Percentiles rank a stretch among this genome's conserved stretches.
Evolutionary conservation across 164 flowering plant species (phyloP).

Genomic region (Berberis thunbergii): DNA sequence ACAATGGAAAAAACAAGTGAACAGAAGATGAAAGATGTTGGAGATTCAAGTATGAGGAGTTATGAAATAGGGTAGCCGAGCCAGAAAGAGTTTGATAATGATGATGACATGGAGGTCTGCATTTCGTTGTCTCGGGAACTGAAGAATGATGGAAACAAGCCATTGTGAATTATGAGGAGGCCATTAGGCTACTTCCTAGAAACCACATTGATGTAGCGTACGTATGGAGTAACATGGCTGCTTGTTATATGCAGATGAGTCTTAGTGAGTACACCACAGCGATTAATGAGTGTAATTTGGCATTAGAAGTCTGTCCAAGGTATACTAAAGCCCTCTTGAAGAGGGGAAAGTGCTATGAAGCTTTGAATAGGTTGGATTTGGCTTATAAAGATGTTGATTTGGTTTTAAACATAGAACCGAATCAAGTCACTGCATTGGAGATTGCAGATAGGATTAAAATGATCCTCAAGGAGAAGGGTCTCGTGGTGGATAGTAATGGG

Average conservation of each 20-base stretch:
- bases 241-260: conserved; percentile 65
- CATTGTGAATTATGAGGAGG: conserved; percentile 70
- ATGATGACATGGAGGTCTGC: too few relatives aligned
- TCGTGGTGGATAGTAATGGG: conserved; percentile 4
- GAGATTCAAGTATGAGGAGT: too few relatives aligned
- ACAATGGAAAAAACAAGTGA: too few relatives aligned
- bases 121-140: too few relatives aligned
- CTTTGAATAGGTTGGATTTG: conserved; percentile 55
- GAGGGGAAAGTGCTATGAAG: conserved; percentile 80
- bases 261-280: conserved; percentile 34
- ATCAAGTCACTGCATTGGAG: conserved; percentile 23
- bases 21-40: too few relatives aligned
- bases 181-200: conserved; percentile 64
- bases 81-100: too few relatives aligned
- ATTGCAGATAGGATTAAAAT: too few relatives aligned
- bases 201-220: conserved; percentile 60
- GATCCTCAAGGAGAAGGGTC: conserved; percentile 42
- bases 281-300: conserved; percentile 73
- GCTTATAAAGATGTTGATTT: not conserved
- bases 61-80: too few relatives aligned
- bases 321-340: conserved; percentile 20
- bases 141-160: conserved; percentile 22
- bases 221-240: conserved; percentile 75
- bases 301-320: conserved; percentile 16
- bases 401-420: conserved; percentile 55